Evolutionary conservation across 306 rosid species (phyloP), one percentile per base, ranked within the genome.

Genomic region (Quercus mongolica): DNA sequence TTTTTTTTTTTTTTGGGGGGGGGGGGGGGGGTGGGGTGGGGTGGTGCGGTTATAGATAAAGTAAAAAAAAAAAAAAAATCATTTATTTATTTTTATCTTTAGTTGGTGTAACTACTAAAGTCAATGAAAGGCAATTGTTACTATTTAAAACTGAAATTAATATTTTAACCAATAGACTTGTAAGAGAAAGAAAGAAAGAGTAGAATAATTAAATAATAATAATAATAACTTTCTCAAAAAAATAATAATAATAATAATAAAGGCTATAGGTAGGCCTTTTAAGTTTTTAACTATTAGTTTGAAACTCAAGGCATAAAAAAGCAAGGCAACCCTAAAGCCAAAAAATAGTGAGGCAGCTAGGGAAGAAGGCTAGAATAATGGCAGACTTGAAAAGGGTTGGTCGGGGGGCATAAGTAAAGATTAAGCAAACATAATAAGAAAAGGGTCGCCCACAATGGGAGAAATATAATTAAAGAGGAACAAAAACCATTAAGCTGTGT

Each of bases 341-440:
- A 57, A 49, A 63, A 77, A 28, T 5, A 19, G 64, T 19, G 7
- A 35, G 75, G 52, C 56, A 74, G 14, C 62, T 80, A 31, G 46
- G 2, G 46, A 41, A 41, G 46, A 41, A 41, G 20, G 75, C 82
- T 89, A 49, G 54, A 49, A 49, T 71, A 86, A 79, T 71, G 81
- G 38, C 75, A 68, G 71, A 72, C 35, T 85, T 83, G 78, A 81
- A 69, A 58, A 8, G 67, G 69, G 76, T 80, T 71, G 76, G 85
- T 84, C 79, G 87, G 71, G 73, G 73, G 41, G 74, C 71, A 86
- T 81, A 83, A 78, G 91, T 86, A 71, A 83, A 74, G 75, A 79
- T 77, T 77, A 82, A 81, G 92, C 85, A 89, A 89, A 89, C 78
- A 67, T 82, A 33, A 83, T 78, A 81, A 35, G 56, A 75, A 56